phyloP scores from a whole-genome alignment of 257 asterid species.

The Fraxinus anomala region DNA sequence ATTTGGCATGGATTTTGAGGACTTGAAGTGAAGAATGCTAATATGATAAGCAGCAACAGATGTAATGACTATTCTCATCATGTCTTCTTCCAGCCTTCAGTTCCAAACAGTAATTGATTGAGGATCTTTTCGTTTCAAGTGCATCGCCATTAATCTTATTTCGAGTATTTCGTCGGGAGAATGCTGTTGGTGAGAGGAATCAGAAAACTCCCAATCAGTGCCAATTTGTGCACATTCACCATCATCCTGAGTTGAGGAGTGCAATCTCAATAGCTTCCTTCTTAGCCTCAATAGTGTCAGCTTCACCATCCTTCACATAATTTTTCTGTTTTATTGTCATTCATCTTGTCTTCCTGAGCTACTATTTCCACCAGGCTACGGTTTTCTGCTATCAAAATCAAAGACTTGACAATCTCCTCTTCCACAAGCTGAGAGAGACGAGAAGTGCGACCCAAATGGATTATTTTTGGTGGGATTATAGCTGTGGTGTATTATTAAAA shows the following conservation, averaged over 20 bases:
- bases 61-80: too few relatives aligned
- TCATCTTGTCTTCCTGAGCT: constrained; percentile 35
- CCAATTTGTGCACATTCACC: constrained; percentile 48
- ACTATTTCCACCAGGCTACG: constrained; percentile 33
- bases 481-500: too few relatives aligned
- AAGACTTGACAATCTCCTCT: constrained; percentile 67
- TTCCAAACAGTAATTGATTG: constrained; percentile 28
- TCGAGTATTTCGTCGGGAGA: constrained; percentile 40
- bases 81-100: too few relatives aligned
- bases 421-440: constrained; percentile 76
- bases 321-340: constrained; percentile 26
- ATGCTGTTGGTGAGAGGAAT: constrained; percentile 56
- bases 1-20: too few relatives aligned
- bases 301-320: constrained; percentile 30
- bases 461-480: constrained; percentile 58
- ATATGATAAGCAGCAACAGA: too few relatives aligned
- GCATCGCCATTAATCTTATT: constrained; percentile 50
- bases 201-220: constrained; percentile 42
- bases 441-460: constrained; percentile 59
- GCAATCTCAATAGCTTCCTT: constrained; percentile 62
- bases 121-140: constrained; percentile 31
- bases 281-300: constrained; percentile 50
- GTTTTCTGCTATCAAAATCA: constrained; percentile 50
- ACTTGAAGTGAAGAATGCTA: too few relatives aligned
- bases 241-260: constrained; percentile 45